Evolutionary conservation across 1,284 basidiomycete genomes (phyloP), one percentile per base, ranked within the genome.

Genomic region (Sporisorium graminicola): DNA sequence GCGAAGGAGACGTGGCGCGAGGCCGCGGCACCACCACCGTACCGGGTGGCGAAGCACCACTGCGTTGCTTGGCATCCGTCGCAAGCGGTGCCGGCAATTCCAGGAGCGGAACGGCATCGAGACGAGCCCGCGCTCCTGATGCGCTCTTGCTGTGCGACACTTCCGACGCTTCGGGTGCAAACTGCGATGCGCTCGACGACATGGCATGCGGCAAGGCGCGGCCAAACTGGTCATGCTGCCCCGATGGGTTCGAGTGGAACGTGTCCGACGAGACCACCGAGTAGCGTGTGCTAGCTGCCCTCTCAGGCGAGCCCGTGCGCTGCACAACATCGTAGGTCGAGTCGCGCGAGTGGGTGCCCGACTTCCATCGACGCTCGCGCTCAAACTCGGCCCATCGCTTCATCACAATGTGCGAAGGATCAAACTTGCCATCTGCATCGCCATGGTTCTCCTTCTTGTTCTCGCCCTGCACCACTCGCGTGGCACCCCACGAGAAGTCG

Each of bases 381-480:
- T 99, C 97, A 86, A 97, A 99, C 87, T 99, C 97, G 54, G 91
- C 94, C 96, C 96, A 99, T 54, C 94, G 91, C 89, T 98, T 99
- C 97, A 98, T 98, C 43, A 96, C 92, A 82, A 99, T 99, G 87
- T 96, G 91, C 56, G 91, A 90, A 40, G 95, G 95, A 87, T 99
- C 96, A 82, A 99, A 99, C 85, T 93, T 92, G 86, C 96, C 97
- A 67, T 93, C 82, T 12, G 79, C 78, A 27, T 80, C 78, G 46
- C 81, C 80, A 64, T 85, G 83, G 40, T 66, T 58, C 52, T 76
- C 80, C 70, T 79, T 82, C 69, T 83, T 84, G 58, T 77, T 76
- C 42, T 85, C 84, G 55, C 84, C 84, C 53, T 84, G 81, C 52
- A 85, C 80, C n/a, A 83, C 65, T 64, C 83, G 86, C 20, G 87